Evolutionary conservation across 164 flowering plant genomes (phyloP).

Genomic region (Annona cherimola): DNA sequence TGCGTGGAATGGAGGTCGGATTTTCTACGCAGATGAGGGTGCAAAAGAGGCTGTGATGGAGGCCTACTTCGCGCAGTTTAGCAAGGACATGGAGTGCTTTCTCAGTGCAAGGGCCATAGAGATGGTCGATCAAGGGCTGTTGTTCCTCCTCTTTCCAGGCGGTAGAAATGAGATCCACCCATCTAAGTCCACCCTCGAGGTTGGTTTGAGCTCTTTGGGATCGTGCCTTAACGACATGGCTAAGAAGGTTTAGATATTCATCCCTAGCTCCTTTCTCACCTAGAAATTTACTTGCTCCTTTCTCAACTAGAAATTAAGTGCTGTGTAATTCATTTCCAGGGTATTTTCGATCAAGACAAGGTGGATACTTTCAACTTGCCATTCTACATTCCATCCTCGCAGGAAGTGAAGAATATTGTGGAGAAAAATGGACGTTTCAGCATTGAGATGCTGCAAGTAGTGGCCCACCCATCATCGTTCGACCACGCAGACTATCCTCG

Average conservation of each 20-base stretch:
- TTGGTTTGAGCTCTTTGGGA: conserved; percentile 4
- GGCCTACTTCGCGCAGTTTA: conserved; percentile 23
- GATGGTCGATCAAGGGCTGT: conserved; percentile 24
- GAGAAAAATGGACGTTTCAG: conserved; percentile 12
- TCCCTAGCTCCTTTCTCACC: no score
- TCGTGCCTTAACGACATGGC: conserved; percentile 19
- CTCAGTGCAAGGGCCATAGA: conserved; percentile 24
- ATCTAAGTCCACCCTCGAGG: neutral
- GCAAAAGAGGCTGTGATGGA: conserved; percentile 15
- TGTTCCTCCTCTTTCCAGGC: conserved; percentile 10
- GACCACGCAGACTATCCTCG: no score
- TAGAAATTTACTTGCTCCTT: no score
- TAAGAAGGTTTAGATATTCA: neutral
- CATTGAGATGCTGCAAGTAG: conserved; percentile 9
- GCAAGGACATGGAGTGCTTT: conserved; percentile 17
- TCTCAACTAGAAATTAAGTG: no score
- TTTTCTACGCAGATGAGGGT: conserved; percentile 3
- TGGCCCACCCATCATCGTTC: neutral
- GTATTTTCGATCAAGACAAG: conserved; percentile 11
- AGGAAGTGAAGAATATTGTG: conserved; percentile 9
- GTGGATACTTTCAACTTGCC: conserved; percentile 7
- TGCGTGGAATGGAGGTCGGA: conserved; percentile 30
- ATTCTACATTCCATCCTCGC: conserved; percentile 5
- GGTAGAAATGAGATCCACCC: neutral
- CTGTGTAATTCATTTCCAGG: conserved; percentile 6